Evolutionary conservation across 129 eudicot genomes (phyloP).

Genomic region (Deinandra increscens): DNA sequence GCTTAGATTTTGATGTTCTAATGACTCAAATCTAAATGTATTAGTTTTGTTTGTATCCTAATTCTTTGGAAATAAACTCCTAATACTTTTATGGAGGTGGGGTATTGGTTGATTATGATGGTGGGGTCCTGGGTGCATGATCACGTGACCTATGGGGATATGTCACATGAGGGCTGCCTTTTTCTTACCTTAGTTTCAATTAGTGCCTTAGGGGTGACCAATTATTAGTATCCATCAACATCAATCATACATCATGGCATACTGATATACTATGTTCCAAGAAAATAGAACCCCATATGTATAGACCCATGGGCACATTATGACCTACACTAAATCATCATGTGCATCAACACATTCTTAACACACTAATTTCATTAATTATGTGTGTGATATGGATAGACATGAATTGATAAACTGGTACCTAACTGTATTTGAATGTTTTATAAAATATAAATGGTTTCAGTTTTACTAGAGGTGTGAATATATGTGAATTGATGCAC

Average conservation of each 20-base stretch:
- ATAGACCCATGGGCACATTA: conserved; percentile 47
- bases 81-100: conserved; percentile 19
- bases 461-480: background rate
- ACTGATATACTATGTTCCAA: conserved; percentile 57
- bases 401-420: background rate
- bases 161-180: conserved; percentile 62
- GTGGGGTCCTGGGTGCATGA: conserved; percentile 44
- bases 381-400: background rate
- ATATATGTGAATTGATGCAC: background rate
- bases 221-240: conserved; percentile 30
- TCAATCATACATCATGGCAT: conserved; percentile 33
- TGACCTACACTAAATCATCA: conserved; percentile 33
- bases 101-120: conserved; percentile 37
- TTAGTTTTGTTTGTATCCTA: conserved; percentile 11
- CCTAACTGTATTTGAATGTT: background rate
- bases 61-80: background rate
- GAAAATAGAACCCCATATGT: conserved; percentile 44
- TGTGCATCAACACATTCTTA: conserved; percentile 30
- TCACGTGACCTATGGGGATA: conserved; percentile 53
- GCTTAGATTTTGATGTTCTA: conserved; percentile 6
- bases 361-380: background rate
- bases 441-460: background rate
- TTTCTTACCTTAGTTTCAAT: conserved; percentile 27
- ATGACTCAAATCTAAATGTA: background rate
- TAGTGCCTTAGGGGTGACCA: conserved; percentile 37